Evolutionary conservation across 2,329 filamentous ascomycete genomes (phyloP).

Genomic region (Aspergillus brasiliensis): DNA sequence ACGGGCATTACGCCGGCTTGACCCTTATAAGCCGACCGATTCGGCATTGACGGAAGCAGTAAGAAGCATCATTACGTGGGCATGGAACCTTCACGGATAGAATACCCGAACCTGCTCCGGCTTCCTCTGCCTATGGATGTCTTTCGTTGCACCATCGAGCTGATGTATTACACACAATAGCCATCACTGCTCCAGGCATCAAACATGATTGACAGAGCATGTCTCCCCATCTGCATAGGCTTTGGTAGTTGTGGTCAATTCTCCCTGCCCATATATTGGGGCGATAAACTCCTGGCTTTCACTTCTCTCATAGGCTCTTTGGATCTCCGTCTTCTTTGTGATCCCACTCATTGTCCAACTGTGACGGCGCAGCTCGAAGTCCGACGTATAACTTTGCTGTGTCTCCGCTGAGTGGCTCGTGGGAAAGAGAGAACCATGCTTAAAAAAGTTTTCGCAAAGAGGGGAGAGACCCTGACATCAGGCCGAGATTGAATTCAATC

Average conservation of each 20-base stretch:
- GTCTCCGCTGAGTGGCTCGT: neutral
- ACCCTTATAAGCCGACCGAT: too few relatives aligned
- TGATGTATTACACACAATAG: too few relatives aligned
- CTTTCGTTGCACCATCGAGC: too few relatives aligned
- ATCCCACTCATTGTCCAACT: conserved; percentile 4
- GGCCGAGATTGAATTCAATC: conserved; percentile 14
- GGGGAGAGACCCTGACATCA: conserved; percentile 8
- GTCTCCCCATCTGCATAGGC: neutral
- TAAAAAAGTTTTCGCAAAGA: conserved; percentile 6
- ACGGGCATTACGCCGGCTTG: too few relatives aligned
- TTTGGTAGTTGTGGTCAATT: neutral
- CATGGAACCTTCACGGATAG: too few relatives aligned
- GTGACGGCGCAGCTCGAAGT: neutral
- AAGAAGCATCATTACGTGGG: too few relatives aligned
- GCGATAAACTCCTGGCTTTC: conserved; percentile 8
- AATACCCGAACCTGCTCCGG: too few relatives aligned
- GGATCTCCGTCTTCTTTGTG: conserved; percentile 11
- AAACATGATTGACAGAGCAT: neutral
- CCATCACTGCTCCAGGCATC: neutral
- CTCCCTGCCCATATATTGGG: neutral
- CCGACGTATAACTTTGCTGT: neutral
- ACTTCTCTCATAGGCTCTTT: neutral
- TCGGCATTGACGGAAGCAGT: too few relatives aligned
- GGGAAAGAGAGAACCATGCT: neutral
- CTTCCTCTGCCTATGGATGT: too few relatives aligned